Conservation (phyloP, 2,329 filamentous ascomycete species). For the Penicillium freii region DNA sequence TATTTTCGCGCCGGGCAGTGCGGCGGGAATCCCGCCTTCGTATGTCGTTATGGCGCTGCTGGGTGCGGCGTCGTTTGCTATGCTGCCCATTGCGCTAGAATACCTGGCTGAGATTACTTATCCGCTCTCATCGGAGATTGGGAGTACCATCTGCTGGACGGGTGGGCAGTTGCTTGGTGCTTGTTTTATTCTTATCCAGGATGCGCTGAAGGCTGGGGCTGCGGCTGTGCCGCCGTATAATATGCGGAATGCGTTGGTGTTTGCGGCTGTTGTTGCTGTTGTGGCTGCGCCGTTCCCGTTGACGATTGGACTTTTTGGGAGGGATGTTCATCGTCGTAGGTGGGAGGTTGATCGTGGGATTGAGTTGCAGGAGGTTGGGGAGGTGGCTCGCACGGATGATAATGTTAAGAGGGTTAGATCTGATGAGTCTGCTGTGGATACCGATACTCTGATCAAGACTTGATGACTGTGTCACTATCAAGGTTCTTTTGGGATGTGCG, state of each 20-base stretch:
- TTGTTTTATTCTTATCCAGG: constrained; percentile 78
- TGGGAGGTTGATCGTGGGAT: constrained; percentile 41
- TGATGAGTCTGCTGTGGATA: not conserved
- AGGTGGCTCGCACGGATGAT: not conserved
- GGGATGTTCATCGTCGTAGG: constrained; percentile 41
- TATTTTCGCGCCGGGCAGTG: constrained; percentile 72
- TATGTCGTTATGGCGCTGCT: constrained; percentile 74
- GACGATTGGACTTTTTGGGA: constrained; percentile 67
- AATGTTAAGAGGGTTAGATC: not conserved
- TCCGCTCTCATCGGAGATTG: constrained; percentile 81
- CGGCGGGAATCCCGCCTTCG: constrained; percentile 51
- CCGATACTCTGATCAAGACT: constrained; percentile 1
- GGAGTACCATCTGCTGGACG: constrained; percentile 78
- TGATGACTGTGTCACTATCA: not conserved
- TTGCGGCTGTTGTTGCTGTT: constrained; percentile 70
- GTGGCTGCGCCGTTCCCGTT: constrained; percentile 66
- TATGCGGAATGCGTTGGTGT: constrained; percentile 74
- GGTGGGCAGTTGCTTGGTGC: constrained; percentile 83
- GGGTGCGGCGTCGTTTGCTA: constrained; percentile 73
- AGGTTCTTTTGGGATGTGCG: not conserved
- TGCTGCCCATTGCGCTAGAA: constrained; percentile 83
- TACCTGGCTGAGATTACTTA: constrained; percentile 84
- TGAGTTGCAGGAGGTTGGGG: constrained; percentile 21
- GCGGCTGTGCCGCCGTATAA: constrained; percentile 61
- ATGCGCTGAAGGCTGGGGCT: constrained; percentile 60